phyloP scores from a whole-genome alignment of 1,284 basidiomycete species.

The Rhodotorula sp. region DNA sequence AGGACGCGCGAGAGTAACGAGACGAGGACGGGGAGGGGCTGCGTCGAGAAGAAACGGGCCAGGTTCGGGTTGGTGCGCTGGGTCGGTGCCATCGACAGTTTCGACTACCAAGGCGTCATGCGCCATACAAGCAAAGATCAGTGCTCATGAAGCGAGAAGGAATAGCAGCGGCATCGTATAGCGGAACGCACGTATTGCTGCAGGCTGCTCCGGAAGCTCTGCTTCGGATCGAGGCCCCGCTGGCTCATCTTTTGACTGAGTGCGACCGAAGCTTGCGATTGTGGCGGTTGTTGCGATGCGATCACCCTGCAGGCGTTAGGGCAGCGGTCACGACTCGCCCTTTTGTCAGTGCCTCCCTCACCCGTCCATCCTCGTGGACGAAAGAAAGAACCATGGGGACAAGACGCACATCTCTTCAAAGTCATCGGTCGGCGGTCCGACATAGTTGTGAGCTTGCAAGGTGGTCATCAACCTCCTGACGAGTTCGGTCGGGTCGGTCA shows the following conservation, averaged over 20 bases:
- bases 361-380: too few relatives aligned
- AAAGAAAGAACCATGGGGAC: too few relatives aligned
- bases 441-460: slow-evolving; percentile 28
- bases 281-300: slow-evolving; percentile 12
- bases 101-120: slow-evolving; percentile 29
- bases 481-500: slow-evolving; percentile 20
- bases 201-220: slow-evolving; percentile 36
- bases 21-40: slow-evolving; percentile 19
- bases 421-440: slow-evolving; percentile 26
- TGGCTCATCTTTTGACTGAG: slow-evolving; percentile 27
- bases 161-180: background rate
- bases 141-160: background rate
- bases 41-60: slow-evolving; percentile 40
- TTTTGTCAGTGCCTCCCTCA: too few relatives aligned
- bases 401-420: slow-evolving; percentile 26
- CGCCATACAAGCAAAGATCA: too few relatives aligned
- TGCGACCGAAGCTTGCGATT: slow-evolving; percentile 9
- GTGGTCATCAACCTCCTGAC: slow-evolving; percentile 17
- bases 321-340: background rate
- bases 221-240: slow-evolving; percentile 24
- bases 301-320: background rate
- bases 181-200: slow-evolving; percentile 33
- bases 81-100: slow-evolving; percentile 43
- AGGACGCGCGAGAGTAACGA: slow-evolving; percentile 13
- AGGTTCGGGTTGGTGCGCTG: slow-evolving; percentile 41